Base-by-base conservation (phyloP, 345 rosid species). In the Melastoma malabathricum region DNA sequence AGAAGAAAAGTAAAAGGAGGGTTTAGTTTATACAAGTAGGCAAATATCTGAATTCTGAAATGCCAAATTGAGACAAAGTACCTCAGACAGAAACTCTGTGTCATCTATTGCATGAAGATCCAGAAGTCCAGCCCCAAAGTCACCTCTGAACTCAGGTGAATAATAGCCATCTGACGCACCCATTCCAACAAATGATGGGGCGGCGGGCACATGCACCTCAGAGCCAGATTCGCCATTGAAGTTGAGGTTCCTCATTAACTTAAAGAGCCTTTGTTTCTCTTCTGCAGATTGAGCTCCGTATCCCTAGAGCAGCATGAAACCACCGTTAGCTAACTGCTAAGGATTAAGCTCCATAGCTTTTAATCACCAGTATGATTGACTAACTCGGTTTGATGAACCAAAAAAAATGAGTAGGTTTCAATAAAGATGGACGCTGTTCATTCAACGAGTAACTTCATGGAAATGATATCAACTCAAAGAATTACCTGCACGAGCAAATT, bases 71-170 rank as follows among this genome's bases (percentile, higher is more conserved):
- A 58, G 67, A 34, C 44, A 51, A 18, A 62, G 55, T 75, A 92
- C 99, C 94, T 92, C 97, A 18, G 90, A 81, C 18, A 85, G 76
- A 72, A 92, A 94, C 73, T 83, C 95, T 2, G 95, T 88, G 56
- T 92, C 97, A 68, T 92, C 99, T 94, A 92, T 81, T 41, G 95
- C 90, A 66, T 92, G 97, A 62, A 92, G 99, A 78, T 87, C 97
- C 65, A 92, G 61, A 57, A 92, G 90, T 52, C 98, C 98, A 65
- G 95, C 95, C 61, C 97, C 98, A 81, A 87, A 82, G 67, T 92
- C 98, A 53, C 97, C 97, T 71, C 95, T 79, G 53, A 92, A 83
- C 47, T 92, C 98, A 0, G 93, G 82, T 56, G 98, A 82, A 67
- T 77, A 84, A 64, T 84, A 73, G 15, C 90, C 84, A 72, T 92